Percentiles rank a stretch among this genome's conserved stretches.
Evolutionary conservation across 805 yeast genomes (phyloP).

Genomic region (Blastobotrys terrestris): DNA sequence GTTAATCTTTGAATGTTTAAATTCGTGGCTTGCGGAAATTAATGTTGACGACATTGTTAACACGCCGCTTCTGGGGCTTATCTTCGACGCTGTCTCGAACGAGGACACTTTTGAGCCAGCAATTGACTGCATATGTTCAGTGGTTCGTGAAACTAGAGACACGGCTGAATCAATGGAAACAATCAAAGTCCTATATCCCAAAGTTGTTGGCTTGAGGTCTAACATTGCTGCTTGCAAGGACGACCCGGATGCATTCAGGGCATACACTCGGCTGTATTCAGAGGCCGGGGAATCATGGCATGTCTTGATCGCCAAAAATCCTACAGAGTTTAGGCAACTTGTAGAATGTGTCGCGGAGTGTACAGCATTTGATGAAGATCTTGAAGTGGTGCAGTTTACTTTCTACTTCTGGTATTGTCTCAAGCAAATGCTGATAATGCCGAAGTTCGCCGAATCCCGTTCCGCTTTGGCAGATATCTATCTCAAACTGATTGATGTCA

Average conservation of each 20-base stretch:
- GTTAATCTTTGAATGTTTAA: slow-evolving; percentile 64
- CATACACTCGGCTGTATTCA: slow-evolving; percentile 69
- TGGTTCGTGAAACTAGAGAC: slow-evolving; percentile 77
- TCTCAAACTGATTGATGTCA: slow-evolving; percentile 49
- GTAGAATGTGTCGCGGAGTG: slow-evolving; percentile 68
- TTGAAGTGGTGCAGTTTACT: slow-evolving; percentile 84
- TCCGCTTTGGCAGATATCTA: slow-evolving; percentile 49
- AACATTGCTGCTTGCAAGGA: slow-evolving; percentile 31
- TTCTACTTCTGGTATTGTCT: slow-evolving; percentile 88
- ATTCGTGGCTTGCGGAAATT: slow-evolving; percentile 87
- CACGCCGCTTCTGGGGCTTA: slow-evolving; percentile 57
- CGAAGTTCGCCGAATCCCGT: slow-evolving; percentile 50
- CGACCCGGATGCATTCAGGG: slow-evolving; percentile 61
- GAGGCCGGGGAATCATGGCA: slow-evolving; percentile 98
- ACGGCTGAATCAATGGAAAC: slow-evolving; percentile 43
- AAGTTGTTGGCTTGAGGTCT: slow-evolving; percentile 56
- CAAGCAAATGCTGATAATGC: slow-evolving; percentile 61
- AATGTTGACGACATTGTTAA: slow-evolving; percentile 65
- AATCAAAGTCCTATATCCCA: slow-evolving; percentile 61
- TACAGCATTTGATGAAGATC: slow-evolving; percentile 68
- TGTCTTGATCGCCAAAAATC: slow-evolving; percentile 67
- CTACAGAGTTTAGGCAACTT: slow-evolving; percentile 62
- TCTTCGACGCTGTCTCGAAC: slow-evolving; percentile 57
- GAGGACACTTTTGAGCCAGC: slow-evolving; percentile 72
- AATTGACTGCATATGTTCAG: slow-evolving; percentile 76